Percentiles rank a stretch among this genome's conserved stretches.
phyloP scores from a whole-genome alignment of 164 flowering plant genomes.

The Kalanchoe fedtschenkoi region DNA sequence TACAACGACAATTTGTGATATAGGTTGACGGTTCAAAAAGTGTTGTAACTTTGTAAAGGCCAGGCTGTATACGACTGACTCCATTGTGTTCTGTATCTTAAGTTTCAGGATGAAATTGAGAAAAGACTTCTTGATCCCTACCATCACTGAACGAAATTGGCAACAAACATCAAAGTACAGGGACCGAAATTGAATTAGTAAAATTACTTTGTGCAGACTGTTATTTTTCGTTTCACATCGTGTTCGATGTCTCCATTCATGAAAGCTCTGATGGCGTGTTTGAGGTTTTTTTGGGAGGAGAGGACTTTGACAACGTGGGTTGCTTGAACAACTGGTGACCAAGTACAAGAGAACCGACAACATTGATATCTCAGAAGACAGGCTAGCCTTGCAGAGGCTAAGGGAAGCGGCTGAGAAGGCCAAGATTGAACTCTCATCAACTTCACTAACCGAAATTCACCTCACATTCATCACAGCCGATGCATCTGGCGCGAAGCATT shows the following conservation, averaged over 20 bases:
- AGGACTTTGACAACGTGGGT: conserved; percentile 30
- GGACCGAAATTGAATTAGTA: too few species aligned
- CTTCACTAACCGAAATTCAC: conserved; percentile 31
- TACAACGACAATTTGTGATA: conserved; percentile 1
- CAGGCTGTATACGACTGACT: too few species aligned
- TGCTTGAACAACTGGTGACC: conserved; percentile 20
- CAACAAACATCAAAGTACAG: too few species aligned
- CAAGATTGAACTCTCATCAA: conserved; percentile 31
- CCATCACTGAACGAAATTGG: too few species aligned
- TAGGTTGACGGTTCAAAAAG: too few species aligned
- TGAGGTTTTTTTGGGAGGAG: conserved; percentile 35
- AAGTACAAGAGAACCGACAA: conserved; percentile 24
- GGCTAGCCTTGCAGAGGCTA: conserved; percentile 25
- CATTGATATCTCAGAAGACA: conserved; percentile 27
- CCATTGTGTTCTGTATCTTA: too few species aligned
- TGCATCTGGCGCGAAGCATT: conserved; percentile 32
- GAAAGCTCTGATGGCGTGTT: neutral
- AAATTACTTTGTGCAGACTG: too few species aligned
- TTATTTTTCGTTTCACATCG: too few species aligned
- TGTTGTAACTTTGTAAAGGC: too few species aligned
- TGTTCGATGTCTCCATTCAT: neutral
- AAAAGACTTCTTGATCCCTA: too few species aligned
- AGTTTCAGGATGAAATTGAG: too few species aligned
- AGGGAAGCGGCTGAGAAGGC: conserved; percentile 36
- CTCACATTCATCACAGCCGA: conserved; percentile 34